Evolutionary conservation across 768 basidiomycete species (phyloP).

Genomic region (Naematelia encephala): DNA sequence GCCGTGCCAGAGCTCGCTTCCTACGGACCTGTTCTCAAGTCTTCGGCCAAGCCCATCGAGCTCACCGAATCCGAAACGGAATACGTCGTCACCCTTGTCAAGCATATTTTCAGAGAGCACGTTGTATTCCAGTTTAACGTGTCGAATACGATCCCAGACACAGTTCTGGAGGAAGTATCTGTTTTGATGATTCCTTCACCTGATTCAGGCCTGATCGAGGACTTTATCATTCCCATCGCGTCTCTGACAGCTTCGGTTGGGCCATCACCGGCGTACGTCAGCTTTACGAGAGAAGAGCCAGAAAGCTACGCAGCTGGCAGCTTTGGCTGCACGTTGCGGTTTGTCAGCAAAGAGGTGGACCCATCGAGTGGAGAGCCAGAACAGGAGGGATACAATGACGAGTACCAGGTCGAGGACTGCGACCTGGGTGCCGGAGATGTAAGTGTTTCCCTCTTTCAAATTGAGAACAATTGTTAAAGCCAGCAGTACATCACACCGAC

Average conservation of each 20-base stretch:
- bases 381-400: conserved; percentile 98
- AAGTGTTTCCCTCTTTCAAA: conserved; percentile 13
- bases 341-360: conserved; percentile 95
- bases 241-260: conserved; percentile 67
- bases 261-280: conserved; percentile 86
- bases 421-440: conserved; percentile 84
- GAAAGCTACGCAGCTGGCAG: conserved; percentile 74
- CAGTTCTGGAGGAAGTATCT: conserved; percentile 88
- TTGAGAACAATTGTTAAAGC: conserved; percentile 1
- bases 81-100: conserved; percentile 93
- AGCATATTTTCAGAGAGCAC: conserved; percentile 93
- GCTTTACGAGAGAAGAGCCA: conserved; percentile 79
- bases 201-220: conserved; percentile 75
- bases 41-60: conserved; percentile 70
- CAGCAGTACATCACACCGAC: conserved; percentile 83
- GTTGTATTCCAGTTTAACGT: conserved; percentile 99
- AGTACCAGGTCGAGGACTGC: conserved; percentile 94
- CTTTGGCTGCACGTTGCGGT: conserved; percentile 88
- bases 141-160: conserved; percentile 92
- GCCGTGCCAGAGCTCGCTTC: conserved; percentile 79
- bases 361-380: conserved; percentile 93
- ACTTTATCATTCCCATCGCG: conserved; percentile 85
- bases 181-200: conserved; percentile 83
- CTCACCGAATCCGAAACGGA: conserved; percentile 97
- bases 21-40: conserved; percentile 85